Conservation (phyloP, 352 stramenopile species). For the Aphanomyces astaci region DNA sequence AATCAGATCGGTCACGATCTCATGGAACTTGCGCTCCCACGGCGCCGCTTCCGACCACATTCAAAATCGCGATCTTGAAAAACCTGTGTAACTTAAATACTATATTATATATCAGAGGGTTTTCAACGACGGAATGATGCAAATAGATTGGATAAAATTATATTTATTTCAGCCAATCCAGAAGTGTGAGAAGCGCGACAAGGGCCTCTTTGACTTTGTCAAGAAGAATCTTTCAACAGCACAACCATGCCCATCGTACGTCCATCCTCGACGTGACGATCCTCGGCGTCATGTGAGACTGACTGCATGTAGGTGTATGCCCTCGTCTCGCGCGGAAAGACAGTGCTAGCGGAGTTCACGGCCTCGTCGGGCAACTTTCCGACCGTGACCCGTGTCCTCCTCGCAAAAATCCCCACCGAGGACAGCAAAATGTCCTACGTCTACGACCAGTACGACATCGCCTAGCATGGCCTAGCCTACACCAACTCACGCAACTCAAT, state of each 20-base stretch:
- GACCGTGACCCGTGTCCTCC: constrained; percentile 94
- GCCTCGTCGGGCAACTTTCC: constrained; percentile 95
- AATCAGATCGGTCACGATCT: constrained; percentile 6
- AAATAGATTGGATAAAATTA: neutral
- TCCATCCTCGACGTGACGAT: neutral
- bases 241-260: constrained; percentile 11
- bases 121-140: too few species aligned
- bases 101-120: too few species aligned
- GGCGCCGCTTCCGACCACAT: neutral
- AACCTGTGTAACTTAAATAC: neutral
- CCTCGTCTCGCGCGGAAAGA: constrained; percentile 95
- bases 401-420: constrained; percentile 92
- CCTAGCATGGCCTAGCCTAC: too few species aligned
- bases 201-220: too few species aligned
- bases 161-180: constrained; percentile 1
- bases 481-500: too few species aligned
- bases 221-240: neutral
- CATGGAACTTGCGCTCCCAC: constrained; percentile 1
- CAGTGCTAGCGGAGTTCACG: constrained; percentile 97
- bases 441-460: constrained; percentile 88
- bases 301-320: constrained; percentile 81
- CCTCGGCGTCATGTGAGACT: neutral
- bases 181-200: neutral
- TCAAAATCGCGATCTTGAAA: neutral
- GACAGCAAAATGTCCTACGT: constrained; percentile 97